Conservation (phyloP, 2,329 filamentous ascomycete genomes). For the Pseudogymnoascus sp. region DNA sequence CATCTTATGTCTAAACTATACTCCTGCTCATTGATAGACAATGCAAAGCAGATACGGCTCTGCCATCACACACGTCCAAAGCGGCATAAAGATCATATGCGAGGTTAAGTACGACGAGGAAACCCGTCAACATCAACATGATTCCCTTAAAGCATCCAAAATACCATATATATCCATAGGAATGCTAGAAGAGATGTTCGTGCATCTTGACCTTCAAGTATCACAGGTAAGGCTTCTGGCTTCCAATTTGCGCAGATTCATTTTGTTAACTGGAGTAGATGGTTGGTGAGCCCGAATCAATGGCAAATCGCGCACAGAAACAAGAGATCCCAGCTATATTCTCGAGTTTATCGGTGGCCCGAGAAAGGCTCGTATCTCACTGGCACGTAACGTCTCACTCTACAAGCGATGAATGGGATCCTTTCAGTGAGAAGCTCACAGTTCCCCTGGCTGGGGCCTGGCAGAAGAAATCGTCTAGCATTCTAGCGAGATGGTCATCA, state of each 20-base stretch:
- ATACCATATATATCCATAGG: slow-evolving; percentile 16
- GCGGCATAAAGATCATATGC: slow-evolving; percentile 19
- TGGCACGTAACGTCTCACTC: neutral
- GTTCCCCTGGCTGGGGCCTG: neutral
- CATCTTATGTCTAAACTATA: neutral
- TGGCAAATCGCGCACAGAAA: neutral
- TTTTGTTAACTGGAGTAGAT: slow-evolving; percentile 13
- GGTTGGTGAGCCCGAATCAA: slow-evolving; percentile 4
- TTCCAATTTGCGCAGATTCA: neutral
- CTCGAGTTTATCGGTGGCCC: neutral
- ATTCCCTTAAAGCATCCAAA: slow-evolving; percentile 1
- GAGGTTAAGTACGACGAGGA: slow-evolving; percentile 17
- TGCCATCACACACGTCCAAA: slow-evolving; percentile 19
- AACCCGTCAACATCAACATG: slow-evolving; percentile 12
- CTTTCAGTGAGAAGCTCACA: neutral
- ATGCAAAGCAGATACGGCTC: slow-evolving; percentile 20
- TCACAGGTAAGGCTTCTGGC: slow-evolving; percentile 14
- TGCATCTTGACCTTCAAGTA: slow-evolving; percentile 17
- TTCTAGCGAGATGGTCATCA: neutral
- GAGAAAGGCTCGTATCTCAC: neutral
- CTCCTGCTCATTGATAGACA: slow-evolving; percentile 11
- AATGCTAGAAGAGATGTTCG: slow-evolving; percentile 17
- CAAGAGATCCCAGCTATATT: neutral
- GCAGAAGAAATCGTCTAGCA: neutral
- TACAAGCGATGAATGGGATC: neutral